Evolutionary conservation across 2,329 filamentous ascomycete genomes (phyloP), one percentile per base, ranked within the genome.

Genomic region (Orbilia blumenaviensis): DNA sequence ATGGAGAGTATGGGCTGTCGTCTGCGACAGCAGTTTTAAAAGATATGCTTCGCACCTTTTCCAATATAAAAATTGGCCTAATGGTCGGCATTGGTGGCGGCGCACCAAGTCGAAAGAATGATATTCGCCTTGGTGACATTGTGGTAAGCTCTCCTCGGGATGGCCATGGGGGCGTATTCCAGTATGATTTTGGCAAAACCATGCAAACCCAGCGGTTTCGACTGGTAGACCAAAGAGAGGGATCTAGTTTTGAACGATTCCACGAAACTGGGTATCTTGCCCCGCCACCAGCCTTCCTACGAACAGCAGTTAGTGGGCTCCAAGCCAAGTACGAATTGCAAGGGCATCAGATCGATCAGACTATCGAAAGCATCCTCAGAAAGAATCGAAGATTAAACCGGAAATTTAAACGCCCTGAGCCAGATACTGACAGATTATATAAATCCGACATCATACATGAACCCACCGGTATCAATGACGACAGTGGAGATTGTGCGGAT

Each of bases 111-210:
- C 1, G 7, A 75, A 80, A 78, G 8, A 75, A 82, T 27, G 83
- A 84, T 14, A 81, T 84, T 0, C 81, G 83, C 1, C 79, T 83
- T 1, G 82, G 82, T 0, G 82, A 83, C 41, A 58, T 83, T 16
- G 81, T 82, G 0, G 81, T 84, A 9, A 80, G 80, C 41, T n/a
- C 62, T 23, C 75, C 80, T 6, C 3, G 56, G 8, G 58, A 74
- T 41, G 66, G 63, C 0, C 54, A 79, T 1, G 77, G 78, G 1
- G 80, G 80, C 0, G 80, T 83, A 1, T 52, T 82, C 8, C 82
- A 83, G 21, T 83, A 82, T 56, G 79, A 81, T 34, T 81, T 78
- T 67, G 81, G 81, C 8, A 81, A 81, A 61, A 75, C 77, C 0
- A 73, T 79, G 23, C 77, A 80, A 71, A 68, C 52, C 29, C 68